Percentiles rank a stretch among this genome's conserved stretches.
Conservation (phyloP, 139 green algal genomes). For the Chlorella sorokiniana region DNA sequence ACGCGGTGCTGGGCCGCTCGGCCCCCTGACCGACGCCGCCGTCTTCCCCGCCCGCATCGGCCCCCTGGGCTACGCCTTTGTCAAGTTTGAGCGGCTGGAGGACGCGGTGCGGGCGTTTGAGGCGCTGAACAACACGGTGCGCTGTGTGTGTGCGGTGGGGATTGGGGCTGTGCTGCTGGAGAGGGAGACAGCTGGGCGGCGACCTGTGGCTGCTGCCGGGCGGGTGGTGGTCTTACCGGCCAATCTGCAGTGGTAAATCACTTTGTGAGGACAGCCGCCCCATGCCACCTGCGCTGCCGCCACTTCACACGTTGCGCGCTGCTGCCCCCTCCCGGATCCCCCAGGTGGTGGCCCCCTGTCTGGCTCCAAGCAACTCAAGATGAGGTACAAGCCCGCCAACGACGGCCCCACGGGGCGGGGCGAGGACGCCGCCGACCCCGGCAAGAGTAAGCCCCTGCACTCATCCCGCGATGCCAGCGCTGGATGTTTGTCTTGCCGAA, state of each 20-base stretch:
- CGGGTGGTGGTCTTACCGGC: neutral
- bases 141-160: neutral
- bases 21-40: conserved; percentile 51
- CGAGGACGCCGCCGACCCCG: conserved; percentile 21
- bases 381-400: conserved; percentile 62
- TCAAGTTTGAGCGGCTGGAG: conserved; percentile 60
- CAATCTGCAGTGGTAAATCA: neutral
- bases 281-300: no score
- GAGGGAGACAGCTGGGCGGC: no score
- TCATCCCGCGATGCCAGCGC: no score
- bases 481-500: no score
- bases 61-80: conserved; percentile 63
- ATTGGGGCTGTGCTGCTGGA: no score
- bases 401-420: conserved; percentile 17
- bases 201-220: no score
- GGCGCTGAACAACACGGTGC: conserved; percentile 54
- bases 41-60: conserved; percentile 65
- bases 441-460: conserved; percentile 7
- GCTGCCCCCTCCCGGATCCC: neutral
- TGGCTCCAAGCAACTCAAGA: conserved; percentile 63
- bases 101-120: conserved; percentile 49
- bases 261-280: neutral
- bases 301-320: neutral
- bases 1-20: conserved; percentile 47
- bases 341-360: conserved; percentile 46